A percentile compares a stretch with the other conserved stretches of the same genome.
phyloP scores from a whole-genome alignment of 1,284 basidiomycete genomes.

The Vanrija pseudolonga region DNA sequence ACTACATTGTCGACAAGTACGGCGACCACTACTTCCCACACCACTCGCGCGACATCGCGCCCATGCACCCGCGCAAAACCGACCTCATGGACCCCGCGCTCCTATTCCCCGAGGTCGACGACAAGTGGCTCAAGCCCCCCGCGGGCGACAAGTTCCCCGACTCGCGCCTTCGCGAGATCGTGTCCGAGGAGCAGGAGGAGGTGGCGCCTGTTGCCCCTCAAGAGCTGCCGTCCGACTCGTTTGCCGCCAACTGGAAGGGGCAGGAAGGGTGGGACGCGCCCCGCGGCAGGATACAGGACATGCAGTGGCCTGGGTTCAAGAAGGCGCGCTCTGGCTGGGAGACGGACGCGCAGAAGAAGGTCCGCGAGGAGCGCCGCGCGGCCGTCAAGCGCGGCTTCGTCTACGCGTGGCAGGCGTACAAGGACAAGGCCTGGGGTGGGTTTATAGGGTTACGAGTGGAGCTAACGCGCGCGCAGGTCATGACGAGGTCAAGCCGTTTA shows the following conservation, averaged over 20 bases:
- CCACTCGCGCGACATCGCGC: slow-evolving; percentile 21
- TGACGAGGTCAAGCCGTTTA: slow-evolving; percentile 47
- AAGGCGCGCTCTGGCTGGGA: slow-evolving; percentile 24
- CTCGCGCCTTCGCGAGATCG: slow-evolving; percentile 25
- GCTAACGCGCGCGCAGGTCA: slow-evolving; percentile 31
- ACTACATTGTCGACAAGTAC: slow-evolving; percentile 26
- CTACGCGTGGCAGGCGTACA: slow-evolving; percentile 50
- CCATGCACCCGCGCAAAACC: slow-evolving; percentile 31
- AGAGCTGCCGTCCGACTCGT: slow-evolving; percentile 20
- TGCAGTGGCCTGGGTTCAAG: slow-evolving; percentile 33
- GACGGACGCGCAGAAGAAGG: slow-evolving; percentile 20
- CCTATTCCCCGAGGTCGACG: slow-evolving; percentile 37
- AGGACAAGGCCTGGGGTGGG: slow-evolving; percentile 48
- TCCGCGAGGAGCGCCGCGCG: slow-evolving; percentile 34
- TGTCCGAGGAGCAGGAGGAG: slow-evolving; percentile 17
- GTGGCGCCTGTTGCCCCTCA: background rate
- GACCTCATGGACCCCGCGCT: slow-evolving; percentile 20
- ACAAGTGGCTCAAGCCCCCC: slow-evolving; percentile 18
- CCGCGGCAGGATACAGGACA: slow-evolving; percentile 19
- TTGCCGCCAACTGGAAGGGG: slow-evolving; percentile 29
- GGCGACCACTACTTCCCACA: slow-evolving; percentile 30
- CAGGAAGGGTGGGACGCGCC: slow-evolving; percentile 32
- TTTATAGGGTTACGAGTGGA: background rate
- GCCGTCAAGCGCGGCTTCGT: slow-evolving; percentile 48
- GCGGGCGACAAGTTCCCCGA: slow-evolving; percentile 24